phyloP scores from a whole-genome alignment of 108 stramenopile species.

The Mediolabrus comicus region DNA sequence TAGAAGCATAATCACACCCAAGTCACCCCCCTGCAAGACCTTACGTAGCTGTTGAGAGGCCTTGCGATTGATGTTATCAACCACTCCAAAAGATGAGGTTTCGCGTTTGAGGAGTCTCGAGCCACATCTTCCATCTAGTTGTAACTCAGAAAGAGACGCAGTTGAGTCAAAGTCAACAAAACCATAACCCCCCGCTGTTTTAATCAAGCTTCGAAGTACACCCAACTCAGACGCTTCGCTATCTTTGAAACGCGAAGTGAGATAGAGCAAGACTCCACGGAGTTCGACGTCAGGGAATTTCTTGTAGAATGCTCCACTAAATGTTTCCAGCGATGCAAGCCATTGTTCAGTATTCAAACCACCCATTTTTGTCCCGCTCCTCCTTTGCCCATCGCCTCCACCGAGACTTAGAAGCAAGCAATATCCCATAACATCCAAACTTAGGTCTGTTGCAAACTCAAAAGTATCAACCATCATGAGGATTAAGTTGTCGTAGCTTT shows the following conservation, averaged over 20 bases:
- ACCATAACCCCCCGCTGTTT: slow-evolving; percentile 76
- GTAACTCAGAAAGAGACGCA: slow-evolving; percentile 64
- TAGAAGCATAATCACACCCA: slow-evolving; percentile 77
- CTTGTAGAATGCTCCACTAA: slow-evolving; percentile 82
- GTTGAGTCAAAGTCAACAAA: slow-evolving; percentile 84
- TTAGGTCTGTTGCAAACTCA: slow-evolving; percentile 70
- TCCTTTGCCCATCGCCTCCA: slow-evolving; percentile 53
- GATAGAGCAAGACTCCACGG: slow-evolving; percentile 69
- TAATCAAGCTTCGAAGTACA: slow-evolving; percentile 73
- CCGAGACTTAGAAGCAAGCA: slow-evolving; percentile 74
- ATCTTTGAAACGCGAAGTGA: slow-evolving; percentile 56
- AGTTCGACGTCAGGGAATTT: slow-evolving; percentile 75
- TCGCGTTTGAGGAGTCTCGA: slow-evolving; percentile 69
- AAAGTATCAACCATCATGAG: slow-evolving; percentile 90
- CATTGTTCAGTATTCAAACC: slow-evolving; percentile 88
- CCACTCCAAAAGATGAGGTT: slow-evolving; percentile 86
- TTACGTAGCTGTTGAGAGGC: slow-evolving; percentile 52
- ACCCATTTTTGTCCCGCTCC: slow-evolving; percentile 51
- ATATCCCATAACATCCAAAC: slow-evolving; percentile 87
- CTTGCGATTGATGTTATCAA: slow-evolving; percentile 60
- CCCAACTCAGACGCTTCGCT: slow-evolving; percentile 81
- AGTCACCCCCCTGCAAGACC: slow-evolving; percentile 64
- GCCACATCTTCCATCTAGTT: slow-evolving; percentile 78
- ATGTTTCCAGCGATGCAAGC: slow-evolving; percentile 83
- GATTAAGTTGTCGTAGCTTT: slow-evolving; percentile 95